phyloP scores from a whole-genome alignment of 176 grass and related monocot genomes.

The Aegilops sharonensis region DNA sequence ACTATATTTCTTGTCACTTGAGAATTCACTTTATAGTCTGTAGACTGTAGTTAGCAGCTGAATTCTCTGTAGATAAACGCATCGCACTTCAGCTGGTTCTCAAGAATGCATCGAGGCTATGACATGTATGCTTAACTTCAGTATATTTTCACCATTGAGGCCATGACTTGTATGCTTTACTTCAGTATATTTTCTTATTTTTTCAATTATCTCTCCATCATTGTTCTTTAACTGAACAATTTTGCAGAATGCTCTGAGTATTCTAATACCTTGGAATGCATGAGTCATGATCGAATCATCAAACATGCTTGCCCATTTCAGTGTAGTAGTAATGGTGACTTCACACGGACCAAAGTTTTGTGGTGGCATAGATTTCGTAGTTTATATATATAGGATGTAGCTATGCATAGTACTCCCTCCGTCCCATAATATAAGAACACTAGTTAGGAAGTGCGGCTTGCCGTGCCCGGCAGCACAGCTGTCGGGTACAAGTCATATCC shows the following conservation, averaged over 20 bases:
- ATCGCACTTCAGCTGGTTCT: background rate
- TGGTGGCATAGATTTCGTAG: background rate
- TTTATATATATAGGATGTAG: background rate
- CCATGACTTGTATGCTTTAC: background rate
- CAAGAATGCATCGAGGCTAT: background rate
- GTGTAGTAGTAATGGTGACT: background rate
- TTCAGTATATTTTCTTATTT: background rate
- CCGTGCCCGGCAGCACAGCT: no score
- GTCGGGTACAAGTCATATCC: no score
- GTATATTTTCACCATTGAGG: background rate
- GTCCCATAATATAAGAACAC: no score
- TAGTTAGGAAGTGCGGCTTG: no score
- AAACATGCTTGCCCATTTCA: background rate
- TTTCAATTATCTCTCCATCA: background rate
- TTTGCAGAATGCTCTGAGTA: background rate
- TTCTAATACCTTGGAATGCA: background rate
- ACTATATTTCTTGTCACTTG: background rate
- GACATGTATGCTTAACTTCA: background rate
- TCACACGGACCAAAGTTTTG: background rate
- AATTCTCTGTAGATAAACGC: background rate
- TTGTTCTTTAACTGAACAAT: background rate
- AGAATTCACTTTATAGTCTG: background rate
- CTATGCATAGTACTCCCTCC: background rate
- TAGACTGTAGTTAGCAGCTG: background rate
- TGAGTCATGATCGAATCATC: background rate